phyloP scores from a whole-genome alignment of 2,329 filamentous ascomycete species.

The Arthroderma sp. region DNA sequence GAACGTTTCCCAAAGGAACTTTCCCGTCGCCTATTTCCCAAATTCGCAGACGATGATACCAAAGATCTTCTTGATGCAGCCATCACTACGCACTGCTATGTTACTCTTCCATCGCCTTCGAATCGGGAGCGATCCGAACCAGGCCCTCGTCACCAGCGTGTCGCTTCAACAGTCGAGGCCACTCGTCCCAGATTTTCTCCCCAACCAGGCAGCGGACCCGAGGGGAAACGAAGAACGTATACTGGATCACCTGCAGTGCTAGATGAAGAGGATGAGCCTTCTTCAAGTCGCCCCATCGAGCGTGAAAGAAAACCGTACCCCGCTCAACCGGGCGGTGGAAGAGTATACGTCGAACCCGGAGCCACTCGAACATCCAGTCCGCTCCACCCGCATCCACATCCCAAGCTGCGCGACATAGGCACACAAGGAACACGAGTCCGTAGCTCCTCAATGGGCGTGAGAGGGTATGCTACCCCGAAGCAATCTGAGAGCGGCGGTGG shows the following conservation, averaged over 20 bases:
- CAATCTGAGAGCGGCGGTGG: background rate
- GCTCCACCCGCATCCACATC: background rate
- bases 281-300: conserved; percentile 43
- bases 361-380: background rate
- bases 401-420: background rate
- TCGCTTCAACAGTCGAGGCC: background rate
- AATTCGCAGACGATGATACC: conserved; percentile 41
- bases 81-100: conserved; percentile 40
- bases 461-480: background rate
- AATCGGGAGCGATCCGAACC: conserved; percentile 18
- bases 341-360: conserved; percentile 36
- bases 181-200: conserved; percentile 2
- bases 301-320: conserved; percentile 53
- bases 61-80: conserved; percentile 49
- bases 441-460: background rate
- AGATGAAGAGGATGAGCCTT: conserved; percentile 28
- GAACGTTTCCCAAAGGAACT: conserved; percentile 71
- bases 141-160: conserved; percentile 13
- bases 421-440: background rate
- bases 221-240: too few relatives aligned
- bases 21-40: conserved; percentile 58
- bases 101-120: conserved; percentile 31
- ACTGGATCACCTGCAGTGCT: conserved; percentile 3
- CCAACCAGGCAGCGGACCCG: conserved; percentile 3
- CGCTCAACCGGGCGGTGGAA: conserved; percentile 46